A percentile compares a stretch with the other conserved stretches of the same genome.
Evolutionary conservation across 139 green algal species (phyloP).

Genomic region (Chlamydomonas sphaeroides): DNA sequence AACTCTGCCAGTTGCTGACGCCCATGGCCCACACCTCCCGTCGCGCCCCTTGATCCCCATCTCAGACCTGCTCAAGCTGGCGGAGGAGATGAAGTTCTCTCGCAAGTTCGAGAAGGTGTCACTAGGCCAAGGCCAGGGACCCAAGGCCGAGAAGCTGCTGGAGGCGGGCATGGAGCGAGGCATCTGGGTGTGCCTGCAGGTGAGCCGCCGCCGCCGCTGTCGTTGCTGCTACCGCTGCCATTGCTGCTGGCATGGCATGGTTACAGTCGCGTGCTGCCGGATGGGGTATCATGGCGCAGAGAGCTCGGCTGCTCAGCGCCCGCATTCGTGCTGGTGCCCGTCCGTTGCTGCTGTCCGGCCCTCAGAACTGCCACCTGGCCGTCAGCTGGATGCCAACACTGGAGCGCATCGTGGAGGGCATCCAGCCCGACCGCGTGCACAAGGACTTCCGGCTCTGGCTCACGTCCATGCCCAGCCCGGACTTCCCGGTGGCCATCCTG

Average conservation of each 20-base stretch:
- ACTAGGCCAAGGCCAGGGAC: slow-evolving; percentile 85
- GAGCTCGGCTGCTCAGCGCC: no score
- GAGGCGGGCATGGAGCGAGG: slow-evolving; percentile 64
- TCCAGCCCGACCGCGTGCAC: slow-evolving; percentile 70
- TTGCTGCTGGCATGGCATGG: no score
- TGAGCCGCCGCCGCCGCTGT: no score
- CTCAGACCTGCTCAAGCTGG: slow-evolving; percentile 81
- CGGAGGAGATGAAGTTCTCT: slow-evolving; percentile 81
- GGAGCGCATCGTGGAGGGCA: slow-evolving; percentile 80
- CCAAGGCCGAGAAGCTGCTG: slow-evolving; percentile 84
- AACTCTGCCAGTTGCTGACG: no score
- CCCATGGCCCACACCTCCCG: not conserved
- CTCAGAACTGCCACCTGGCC: slow-evolving; percentile 85
- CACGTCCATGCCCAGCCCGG: slow-evolving; percentile 75
- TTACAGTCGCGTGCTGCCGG: no score
- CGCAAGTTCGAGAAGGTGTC: slow-evolving; percentile 89
- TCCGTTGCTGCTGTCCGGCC: slow-evolving; percentile 14
- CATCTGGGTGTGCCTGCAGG: slow-evolving; percentile 82
- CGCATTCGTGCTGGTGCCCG: no score
- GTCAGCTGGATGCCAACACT: slow-evolving; percentile 82
- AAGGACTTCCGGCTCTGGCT: slow-evolving; percentile 87
- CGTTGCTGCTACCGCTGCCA: not conserved
- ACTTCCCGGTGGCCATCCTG: slow-evolving; percentile 83
- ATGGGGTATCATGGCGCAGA: no score
- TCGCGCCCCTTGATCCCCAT: no score